phyloP scores from a whole-genome alignment of 345 rosid genomes.

The Heritiera fomes region DNA sequence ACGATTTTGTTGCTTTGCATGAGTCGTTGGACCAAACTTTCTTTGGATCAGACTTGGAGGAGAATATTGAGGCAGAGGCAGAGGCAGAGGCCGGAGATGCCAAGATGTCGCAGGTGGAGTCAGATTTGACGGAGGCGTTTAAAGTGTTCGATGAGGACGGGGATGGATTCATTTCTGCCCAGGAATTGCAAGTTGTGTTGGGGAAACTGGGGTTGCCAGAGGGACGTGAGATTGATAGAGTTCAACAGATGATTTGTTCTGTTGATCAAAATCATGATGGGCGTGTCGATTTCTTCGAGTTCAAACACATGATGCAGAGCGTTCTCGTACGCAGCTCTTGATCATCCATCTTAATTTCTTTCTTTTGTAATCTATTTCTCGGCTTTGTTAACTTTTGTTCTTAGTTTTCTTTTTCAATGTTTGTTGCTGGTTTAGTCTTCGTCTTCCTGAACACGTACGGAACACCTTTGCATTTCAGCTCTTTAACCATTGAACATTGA shows the following conservation, averaged over 20 bases:
- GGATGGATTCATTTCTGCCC: conserved; percentile 82
- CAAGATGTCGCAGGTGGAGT: conserved; percentile 45
- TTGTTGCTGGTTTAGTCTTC: neutral
- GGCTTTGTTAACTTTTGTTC: neutral
- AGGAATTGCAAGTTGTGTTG: conserved; percentile 70
- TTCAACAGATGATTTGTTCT: conserved; percentile 79
- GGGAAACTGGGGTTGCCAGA: conserved; percentile 72
- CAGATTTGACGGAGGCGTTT: conserved; percentile 84
- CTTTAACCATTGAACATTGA: neutral
- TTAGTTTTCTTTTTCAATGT: neutral
- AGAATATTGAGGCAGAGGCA: neutral
- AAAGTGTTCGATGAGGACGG: conserved; percentile 94
- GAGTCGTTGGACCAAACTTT: conserved; percentile 52
- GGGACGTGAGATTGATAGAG: conserved; percentile 65
- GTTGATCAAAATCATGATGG: conserved; percentile 83
- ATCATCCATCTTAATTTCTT: neutral
- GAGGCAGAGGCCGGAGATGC: neutral
- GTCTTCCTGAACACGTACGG: neutral
- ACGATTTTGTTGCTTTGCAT: conserved; percentile 66
- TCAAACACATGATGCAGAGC: conserved; percentile 86
- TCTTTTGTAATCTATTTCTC: neutral
- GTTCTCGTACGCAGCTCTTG: conserved; percentile 45
- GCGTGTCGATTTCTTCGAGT: conserved; percentile 82
- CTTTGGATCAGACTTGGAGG: conserved; percentile 28
- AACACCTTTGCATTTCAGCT: neutral